Base-by-base conservation (phyloP, 805 yeast genomes). In the Candida vartiovaarae region DNA sequence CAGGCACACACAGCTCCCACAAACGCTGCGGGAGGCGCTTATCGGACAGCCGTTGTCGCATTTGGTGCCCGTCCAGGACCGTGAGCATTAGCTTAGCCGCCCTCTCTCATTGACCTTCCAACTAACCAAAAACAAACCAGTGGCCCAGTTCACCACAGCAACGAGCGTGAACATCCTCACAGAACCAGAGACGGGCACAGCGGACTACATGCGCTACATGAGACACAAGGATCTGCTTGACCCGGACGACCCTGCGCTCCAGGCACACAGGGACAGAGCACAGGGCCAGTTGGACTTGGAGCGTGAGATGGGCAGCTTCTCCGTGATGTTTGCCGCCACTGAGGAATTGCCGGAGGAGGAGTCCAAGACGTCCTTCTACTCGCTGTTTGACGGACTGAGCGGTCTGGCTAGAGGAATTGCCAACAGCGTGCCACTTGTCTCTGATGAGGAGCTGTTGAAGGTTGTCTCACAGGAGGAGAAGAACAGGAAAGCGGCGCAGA, bases 11-110 rank as follows among this genome's bases (percentile, higher is more conserved):
- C 30, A 28, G 30, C 46, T 59, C 15, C 63, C 63, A 2, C 35
- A 35, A 10, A 44, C 44, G n/a, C 38, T 58, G 35, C 48, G 39
- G 23, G 61, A 59, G 43, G 62, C 63, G 23, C 47, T 62, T 10
- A 64, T 60, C 5, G 56, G 52, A 10, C 60, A 64, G 25, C 74
- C 75, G 0, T 41, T 70, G 39, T 56, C 62, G 20, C 67, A 59
- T 38, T 48, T 70, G 11, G 52, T 68, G 3, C 76, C 76, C 2
- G 62, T 59, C 2, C 72, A 69, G 41, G 63, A 60, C 36, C 45
- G 70, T 68, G 50, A 46, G 71, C 62, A 24, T 29, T 23, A 25
- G 6, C 37, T 10, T 15, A 33, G 35, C 35, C 35, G 35, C 35
- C 35, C 8, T 9, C 30, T 28, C 9, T 28, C 30, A 6, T 7